A percentile compares a stretch with the other conserved stretches of the same genome.
Evolutionary conservation across 805 yeast species (phyloP).

Genomic region (Ogataea saltuana): DNA sequence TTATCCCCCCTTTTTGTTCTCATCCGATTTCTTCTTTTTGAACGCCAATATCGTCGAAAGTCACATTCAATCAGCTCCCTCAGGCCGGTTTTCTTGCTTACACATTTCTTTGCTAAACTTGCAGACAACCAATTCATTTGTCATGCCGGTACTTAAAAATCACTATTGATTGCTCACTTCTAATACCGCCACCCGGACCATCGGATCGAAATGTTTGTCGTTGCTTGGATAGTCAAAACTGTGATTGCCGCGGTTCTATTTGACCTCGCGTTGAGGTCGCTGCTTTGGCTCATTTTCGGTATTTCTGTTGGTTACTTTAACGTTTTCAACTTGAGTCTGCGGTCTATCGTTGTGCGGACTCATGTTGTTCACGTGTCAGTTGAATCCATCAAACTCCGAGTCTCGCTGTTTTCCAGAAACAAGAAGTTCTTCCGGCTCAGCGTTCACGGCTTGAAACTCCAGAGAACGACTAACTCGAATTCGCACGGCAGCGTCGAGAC

Average conservation of each 20-base stretch:
- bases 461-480: neutral
- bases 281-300: slow-evolving; percentile 22
- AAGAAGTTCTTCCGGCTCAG: slow-evolving; percentile 18
- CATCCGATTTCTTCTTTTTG: too few relatives aligned
- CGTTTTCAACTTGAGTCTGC: slow-evolving; percentile 28
- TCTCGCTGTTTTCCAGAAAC: slow-evolving; percentile 14
- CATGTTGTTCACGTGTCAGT: slow-evolving; percentile 8
- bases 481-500: neutral
- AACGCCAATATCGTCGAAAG: too few relatives aligned
- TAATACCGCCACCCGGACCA: neutral
- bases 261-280: slow-evolving; percentile 1
- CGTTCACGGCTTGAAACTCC: slow-evolving; percentile 8
- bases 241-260: neutral
- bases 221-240: neutral
- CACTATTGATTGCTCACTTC: too few relatives aligned
- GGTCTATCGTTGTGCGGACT: slow-evolving; percentile 15
- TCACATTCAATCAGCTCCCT: too few relatives aligned
- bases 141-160: too few relatives aligned
- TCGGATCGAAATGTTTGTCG: neutral
- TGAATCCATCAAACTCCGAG: slow-evolving; percentile 13
- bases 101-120: too few relatives aligned
- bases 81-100: too few relatives aligned
- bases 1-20: too few relatives aligned
- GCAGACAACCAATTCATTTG: neutral
- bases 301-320: slow-evolving; percentile 32